Evolutionary conservation across 1,284 basidiomycete species (phyloP), one percentile per base, ranked within the genome.

Genomic region (Ceratobasidium sp.): DNA sequence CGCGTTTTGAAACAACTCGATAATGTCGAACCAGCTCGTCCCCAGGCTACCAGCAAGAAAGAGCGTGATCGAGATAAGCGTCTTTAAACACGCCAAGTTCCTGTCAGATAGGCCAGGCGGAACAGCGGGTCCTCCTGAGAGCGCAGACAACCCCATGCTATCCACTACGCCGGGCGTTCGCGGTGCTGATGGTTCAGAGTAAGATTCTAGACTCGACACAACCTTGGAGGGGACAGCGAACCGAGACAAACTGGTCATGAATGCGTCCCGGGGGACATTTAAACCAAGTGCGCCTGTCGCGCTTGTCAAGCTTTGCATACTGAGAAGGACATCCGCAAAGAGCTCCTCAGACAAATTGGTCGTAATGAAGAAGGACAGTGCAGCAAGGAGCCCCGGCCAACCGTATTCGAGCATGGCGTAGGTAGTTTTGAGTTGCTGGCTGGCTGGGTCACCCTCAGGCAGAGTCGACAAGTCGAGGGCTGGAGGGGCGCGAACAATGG

Each of bases 1-100:
- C 6, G 95, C 95, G 78, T 96, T 97, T 82, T 98, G 95, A 46
- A 98, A 83, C 0, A 92, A 89, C 80, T 98, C 95, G 59, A 99
- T 86, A 7, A 98, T 88, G 58, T 92, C 88, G 80, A 94, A 95
- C 97, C 97, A 99, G 76, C 92, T 94, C 48, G 89, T 86, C 11
- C 91, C 95, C 0, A 98, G 86, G 71, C 90, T 92, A 0, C 92
- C 92, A 0, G 93, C 93, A 2, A 98, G 87, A 79, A 93, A 93
- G 65, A 94, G 84, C 0, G 93, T 90, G 75, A 92, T 92, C 0
- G 88, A 86, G 11, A 98, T 86, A 61, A 96, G 84, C 0, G 94
- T 92, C 77, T 93, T 93, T 71, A 98, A 83, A 80, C 96, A 98
- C 0, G 95, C 93, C 77, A 98, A 85, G 79, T 98, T 99, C 39